phyloP scores from a whole-genome alignment of 2,329 filamentous ascomycete species.

The Hypomyces rosellus region DNA sequence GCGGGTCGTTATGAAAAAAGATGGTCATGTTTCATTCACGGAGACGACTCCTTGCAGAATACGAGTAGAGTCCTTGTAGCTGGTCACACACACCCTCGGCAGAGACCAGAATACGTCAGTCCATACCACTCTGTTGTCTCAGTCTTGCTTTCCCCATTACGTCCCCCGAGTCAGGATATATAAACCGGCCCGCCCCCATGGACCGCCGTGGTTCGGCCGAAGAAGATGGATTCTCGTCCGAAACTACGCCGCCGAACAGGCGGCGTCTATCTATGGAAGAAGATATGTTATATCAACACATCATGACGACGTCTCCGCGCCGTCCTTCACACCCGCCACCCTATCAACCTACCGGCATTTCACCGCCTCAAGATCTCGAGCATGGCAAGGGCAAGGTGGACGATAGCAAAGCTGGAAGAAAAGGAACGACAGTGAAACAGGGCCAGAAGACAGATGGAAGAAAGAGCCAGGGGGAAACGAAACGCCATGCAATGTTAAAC shows the following conservation, averaged over 20 bases:
- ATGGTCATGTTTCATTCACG: conserved; percentile 26
- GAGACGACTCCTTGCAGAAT: conserved; percentile 22
- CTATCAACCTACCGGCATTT: conserved; percentile 28
- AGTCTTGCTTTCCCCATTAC: conserved; percentile 1
- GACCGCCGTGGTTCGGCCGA: conserved; percentile 24
- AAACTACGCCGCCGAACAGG: conserved; percentile 31
- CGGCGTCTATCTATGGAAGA: conserved; percentile 50
- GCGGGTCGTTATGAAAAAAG: conserved; percentile 33
- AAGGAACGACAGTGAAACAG: not conserved
- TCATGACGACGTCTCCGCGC: conserved; percentile 39
- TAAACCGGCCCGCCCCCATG: conserved; percentile 24
- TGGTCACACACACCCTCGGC: conserved; percentile 6
- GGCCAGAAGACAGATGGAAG: not conserved
- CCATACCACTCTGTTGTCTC: conserved; percentile 5
- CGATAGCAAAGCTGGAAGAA: not conserved
- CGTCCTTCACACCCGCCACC: conserved; percentile 43
- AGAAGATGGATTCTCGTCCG: conserved; percentile 28
- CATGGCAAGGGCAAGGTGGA: conserved; percentile 9
- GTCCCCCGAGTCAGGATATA: conserved; percentile 13
- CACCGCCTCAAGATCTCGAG: conserved; percentile 16
- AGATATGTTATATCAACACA: conserved; percentile 46
- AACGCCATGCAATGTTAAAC: no score
- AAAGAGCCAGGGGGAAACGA: not conserved
- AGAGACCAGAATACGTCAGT: conserved; percentile 4
- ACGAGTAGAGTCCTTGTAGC: conserved; percentile 10